phyloP scores from a whole-genome alignment of 23 red algal species.

The Gracilaria domingensis region DNA sequence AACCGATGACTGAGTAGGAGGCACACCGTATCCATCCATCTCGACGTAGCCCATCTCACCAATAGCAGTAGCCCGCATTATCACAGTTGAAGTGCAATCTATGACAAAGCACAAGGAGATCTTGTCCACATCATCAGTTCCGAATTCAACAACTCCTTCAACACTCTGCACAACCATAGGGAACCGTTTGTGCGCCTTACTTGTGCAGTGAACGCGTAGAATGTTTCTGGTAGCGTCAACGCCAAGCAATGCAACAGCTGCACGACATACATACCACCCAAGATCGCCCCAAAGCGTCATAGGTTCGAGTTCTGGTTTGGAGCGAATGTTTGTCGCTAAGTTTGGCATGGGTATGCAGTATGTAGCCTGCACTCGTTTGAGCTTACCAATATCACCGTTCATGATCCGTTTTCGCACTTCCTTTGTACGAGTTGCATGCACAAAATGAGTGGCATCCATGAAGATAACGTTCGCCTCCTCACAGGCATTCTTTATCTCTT shows the following conservation, averaged over 20 bases:
- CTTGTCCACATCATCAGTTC: constrained; percentile 36
- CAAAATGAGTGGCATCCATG: constrained; percentile 84
- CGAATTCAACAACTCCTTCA: constrained; percentile 23
- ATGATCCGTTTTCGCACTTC: constrained; percentile 12
- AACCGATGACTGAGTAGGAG: background rate
- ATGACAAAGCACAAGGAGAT: constrained; percentile 42
- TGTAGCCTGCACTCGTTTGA: constrained; percentile 26
- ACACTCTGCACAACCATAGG: background rate
- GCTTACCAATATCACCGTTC: constrained; percentile 50
- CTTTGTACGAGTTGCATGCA: constrained; percentile 54
- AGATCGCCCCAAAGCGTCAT: constrained; percentile 68
- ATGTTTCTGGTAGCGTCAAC: background rate
- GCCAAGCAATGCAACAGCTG: constrained; percentile 35
- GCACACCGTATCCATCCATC: constrained; percentile 69
- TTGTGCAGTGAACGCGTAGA: background rate
- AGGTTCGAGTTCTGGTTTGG: constrained; percentile 69
- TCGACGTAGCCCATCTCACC: constrained; percentile 46
- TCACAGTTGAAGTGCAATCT: constrained; percentile 35
- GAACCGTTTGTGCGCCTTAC: background rate
- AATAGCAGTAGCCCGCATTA: constrained; percentile 25
- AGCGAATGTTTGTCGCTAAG: constrained; percentile 44
- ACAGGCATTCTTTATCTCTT: constrained; percentile 52
- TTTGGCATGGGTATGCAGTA: constrained; percentile 18
- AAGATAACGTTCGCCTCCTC: constrained; percentile 49
- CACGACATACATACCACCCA: constrained; percentile 54